phyloP scores from a whole-genome alignment of 352 stramenopile genomes.

The Phytophthora chlamydospora region DNA sequence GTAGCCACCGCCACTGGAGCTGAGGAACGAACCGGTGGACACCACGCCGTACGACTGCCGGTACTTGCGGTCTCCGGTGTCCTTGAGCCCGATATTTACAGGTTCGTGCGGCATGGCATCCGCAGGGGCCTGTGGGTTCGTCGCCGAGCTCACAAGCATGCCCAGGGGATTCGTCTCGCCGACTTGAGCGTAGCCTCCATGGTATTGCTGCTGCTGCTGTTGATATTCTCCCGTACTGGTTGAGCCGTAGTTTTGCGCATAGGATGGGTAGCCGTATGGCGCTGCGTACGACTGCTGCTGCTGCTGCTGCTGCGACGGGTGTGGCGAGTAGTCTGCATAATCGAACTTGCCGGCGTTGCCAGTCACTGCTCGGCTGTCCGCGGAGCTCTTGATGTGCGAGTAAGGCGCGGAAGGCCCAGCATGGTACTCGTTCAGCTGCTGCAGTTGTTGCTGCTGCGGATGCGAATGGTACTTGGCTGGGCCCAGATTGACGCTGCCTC shows the following conservation, averaged over 20 bases:
- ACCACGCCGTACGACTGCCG: slow-evolving; percentile 38
- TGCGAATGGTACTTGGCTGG: slow-evolving; percentile 37
- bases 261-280: slow-evolving; percentile 41
- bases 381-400: slow-evolving; percentile 31
- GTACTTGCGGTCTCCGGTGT: slow-evolving; percentile 49
- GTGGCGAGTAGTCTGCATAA: slow-evolving; percentile 33
- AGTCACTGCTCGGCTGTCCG: slow-evolving; percentile 21
- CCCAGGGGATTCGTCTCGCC: slow-evolving; percentile 48
- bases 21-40: slow-evolving; percentile 40
- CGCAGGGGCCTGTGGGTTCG: slow-evolving; percentile 40
- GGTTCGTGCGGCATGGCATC: slow-evolving; percentile 47
- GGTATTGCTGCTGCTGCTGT: slow-evolving; percentile 41
- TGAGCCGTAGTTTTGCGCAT: slow-evolving; percentile 40
- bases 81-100: slow-evolving; percentile 46
- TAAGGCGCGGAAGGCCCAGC: slow-evolving; percentile 30
- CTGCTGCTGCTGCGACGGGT: slow-evolving; percentile 24
- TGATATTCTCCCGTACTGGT: slow-evolving; percentile 33
- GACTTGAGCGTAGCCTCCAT: slow-evolving; percentile 35
- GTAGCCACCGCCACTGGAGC: slow-evolving; percentile 30
- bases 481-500: slow-evolving; percentile 20
- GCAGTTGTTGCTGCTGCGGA: slow-evolving; percentile 40
- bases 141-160: slow-evolving; percentile 65
- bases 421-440: slow-evolving; percentile 47
- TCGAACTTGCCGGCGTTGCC: slow-evolving; percentile 39
- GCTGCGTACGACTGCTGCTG: slow-evolving; percentile 39